phyloP scores from a whole-genome alignment of 305 asterid genomes.

The Euphrasia arctica region DNA sequence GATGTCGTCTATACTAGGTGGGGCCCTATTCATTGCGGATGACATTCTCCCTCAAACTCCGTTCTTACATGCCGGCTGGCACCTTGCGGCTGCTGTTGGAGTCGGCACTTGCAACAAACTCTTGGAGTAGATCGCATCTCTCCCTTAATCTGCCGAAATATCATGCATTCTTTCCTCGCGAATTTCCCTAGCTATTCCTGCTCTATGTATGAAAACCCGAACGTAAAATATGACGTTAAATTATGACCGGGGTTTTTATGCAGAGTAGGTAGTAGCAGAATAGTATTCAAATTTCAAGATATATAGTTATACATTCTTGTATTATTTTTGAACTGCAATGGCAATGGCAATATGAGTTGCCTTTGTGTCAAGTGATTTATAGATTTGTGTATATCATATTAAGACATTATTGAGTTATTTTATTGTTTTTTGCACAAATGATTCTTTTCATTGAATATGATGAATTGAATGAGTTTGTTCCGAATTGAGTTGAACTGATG shows the following conservation, averaged over 20 bases:
- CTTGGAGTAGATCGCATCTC: constrained; percentile 36
- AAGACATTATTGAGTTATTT: background rate
- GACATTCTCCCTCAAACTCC: constrained; percentile 72
- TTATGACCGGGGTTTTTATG: too few relatives aligned
- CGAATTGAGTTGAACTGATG: too few relatives aligned
- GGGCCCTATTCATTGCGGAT: constrained; percentile 77
- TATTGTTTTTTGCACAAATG: background rate
- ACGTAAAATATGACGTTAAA: background rate
- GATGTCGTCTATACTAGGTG: constrained; percentile 72
- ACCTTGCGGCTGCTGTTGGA: constrained; percentile 89
- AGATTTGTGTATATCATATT: background rate
- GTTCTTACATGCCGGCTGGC: constrained; percentile 90
- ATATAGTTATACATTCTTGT: background rate
- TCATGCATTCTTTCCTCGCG: constrained; percentile 12
- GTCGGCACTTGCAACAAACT: constrained; percentile 84
- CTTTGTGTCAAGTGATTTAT: background rate
- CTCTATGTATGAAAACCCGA: background rate
- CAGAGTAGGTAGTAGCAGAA: background rate
- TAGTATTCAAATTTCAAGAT: background rate
- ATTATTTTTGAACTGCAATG: too few relatives aligned
- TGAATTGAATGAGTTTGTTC: too few relatives aligned
- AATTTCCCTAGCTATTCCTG: background rate
- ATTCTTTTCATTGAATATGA: background rate
- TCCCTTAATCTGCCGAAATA: constrained; percentile 47
- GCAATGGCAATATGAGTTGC: too few relatives aligned